These are phyloP conservation scores for Cercospora nicotianae DNA, from an alignment of 2,329 filamentous ascomycete species.

Conservation along the genomic window DNA sequence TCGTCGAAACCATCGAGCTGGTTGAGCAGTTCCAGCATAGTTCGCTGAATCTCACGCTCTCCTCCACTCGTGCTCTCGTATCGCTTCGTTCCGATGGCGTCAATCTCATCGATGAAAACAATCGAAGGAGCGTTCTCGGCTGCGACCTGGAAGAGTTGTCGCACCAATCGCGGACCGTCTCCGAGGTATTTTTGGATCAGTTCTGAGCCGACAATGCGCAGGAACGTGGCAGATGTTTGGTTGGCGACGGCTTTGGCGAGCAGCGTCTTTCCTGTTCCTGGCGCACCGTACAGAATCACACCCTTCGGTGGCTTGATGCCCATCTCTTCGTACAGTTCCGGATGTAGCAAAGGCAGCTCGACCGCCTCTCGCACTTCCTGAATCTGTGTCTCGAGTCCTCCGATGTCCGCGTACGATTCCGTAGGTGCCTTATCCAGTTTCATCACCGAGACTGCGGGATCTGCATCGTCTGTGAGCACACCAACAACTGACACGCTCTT, in stretches of 20 bases:
- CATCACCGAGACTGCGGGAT: slow-evolving; percentile 96
- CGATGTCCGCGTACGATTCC: slow-evolving; percentile 97
- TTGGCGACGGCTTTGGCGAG: slow-evolving; percentile 97
- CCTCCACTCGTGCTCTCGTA: slow-evolving; percentile 97
- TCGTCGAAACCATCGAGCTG: slow-evolving; percentile 99
- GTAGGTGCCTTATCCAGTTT: slow-evolving; percentile 98
- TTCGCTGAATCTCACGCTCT: slow-evolving; percentile 95
- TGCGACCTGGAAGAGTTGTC: slow-evolving; percentile 94
- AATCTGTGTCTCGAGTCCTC: slow-evolving; percentile 90
- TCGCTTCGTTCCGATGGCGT: slow-evolving; percentile 97
- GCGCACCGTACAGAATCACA: slow-evolving; percentile 96
- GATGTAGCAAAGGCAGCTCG: slow-evolving; percentile 89
- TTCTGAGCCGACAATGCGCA: slow-evolving; percentile 95
- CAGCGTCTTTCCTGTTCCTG: slow-evolving; percentile 94
- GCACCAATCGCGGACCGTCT: slow-evolving; percentile 89
- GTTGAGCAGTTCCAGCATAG: slow-evolving; percentile 97
- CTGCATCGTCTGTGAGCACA: slow-evolving; percentile 92
- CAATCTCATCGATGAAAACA: slow-evolving; percentile 98
- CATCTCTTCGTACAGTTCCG: slow-evolving; percentile 99
- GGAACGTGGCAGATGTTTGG: slow-evolving; percentile 96
- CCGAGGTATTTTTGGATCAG: slow-evolving; percentile 98
- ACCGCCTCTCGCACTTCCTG: slow-evolving; percentile 98
- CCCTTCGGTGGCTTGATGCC: slow-evolving; percentile 99
- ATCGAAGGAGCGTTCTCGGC: slow-evolving; percentile 96
- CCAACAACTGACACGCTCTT: slow-evolving; percentile 98